Evolutionary conservation across 352 stramenopile genomes (phyloP), one percentile per base, ranked within the genome.

Genomic region (Globisporangium okanoganense): DNA sequence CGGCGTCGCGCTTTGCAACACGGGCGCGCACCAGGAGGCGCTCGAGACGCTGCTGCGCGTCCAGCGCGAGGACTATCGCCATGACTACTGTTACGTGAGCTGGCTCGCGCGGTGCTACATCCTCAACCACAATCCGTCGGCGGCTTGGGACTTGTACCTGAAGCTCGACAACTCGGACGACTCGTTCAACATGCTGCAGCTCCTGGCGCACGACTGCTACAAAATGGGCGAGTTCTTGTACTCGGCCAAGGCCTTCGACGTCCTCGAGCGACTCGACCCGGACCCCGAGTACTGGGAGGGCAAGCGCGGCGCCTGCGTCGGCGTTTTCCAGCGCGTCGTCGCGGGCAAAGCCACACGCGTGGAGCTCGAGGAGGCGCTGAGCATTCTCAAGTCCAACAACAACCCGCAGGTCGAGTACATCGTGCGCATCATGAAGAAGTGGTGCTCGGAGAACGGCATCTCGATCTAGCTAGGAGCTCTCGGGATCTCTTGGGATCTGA

Each of bases 141-240:
- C 89, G 10, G 96, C 96, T 10, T 99, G 96, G 96, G 95, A 98
- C 45, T 69, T 98, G 35, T 99, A 98, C 68, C 75, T 99, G 22
- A 98, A 98, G 66, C 96, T 97, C 47, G 94, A 98, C 67, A 98
- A 96, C 67, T 91, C 85, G 61, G 92, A 97, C 65, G 92, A 98
- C 33, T 97, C 88, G 33, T 98, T 98, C 79, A 97, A 98, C 51
- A 63, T 99, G 33, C 77, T 99, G 16, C 90, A 98, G 68, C 76
- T 99, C 16, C 97, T 99, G 49, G 96, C 94, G 18, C 97, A 98
- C 61, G 96, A 99, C 70, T 99, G 94, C 76, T 99, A 99, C 83
- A 89, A 88, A 69, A 98, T 98, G 84, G 96, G 96, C 22, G 90
- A 97, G 56, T 99, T 98, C 62, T 73, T 98, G 0, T 98, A 96